Evolutionary conservation across 805 yeast genomes (phyloP), one percentile per base, ranked within the genome.

Genomic region (Metschnikowia corniflorae): DNA sequence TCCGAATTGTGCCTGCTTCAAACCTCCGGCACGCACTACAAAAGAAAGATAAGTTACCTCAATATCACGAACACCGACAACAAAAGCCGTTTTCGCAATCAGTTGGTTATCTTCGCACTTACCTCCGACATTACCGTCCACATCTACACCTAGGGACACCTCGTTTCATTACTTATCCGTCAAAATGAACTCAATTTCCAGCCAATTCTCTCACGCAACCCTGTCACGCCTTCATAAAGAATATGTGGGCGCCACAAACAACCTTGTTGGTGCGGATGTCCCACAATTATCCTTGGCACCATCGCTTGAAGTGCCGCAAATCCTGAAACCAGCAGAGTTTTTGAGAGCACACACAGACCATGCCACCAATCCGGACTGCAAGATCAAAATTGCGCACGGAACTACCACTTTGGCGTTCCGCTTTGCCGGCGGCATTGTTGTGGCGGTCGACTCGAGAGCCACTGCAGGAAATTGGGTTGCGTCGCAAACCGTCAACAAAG

Each of bases 381-480:
- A 81, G 55, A 91, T 93, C 68, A 91, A 93, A 61, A 85, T 93
- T 55, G 96, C 97, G 16, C 98, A 93, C 64, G 98, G 98, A 61
- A 93, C 98, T n/a, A 93, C 98, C 6, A 93, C 98, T 10, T 71
- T 93, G 53, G 96, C 97, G 7, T 93, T 93, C 70, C 75, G 97
- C 62, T 93, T 89, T 65, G 80, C 91, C 66, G 96, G 91, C 18
- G 98, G 98, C 16, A 89, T 93, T 49, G 70, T 83, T 26, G 97
- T 93, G 35, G 97, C 97, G 0, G 98, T 93, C 8, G 98, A 93
- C 68, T 88, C 97, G 28, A 80, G 98, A 63, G 98, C 98, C 41
- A 85, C 97, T 7, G 96, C 95, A 2, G 98, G 98, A 30, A 81
- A 84, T 54, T 91, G 97, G 97, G 83, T 93, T 53, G 97, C 97